Percentiles rank a stretch among this genome's conserved stretches.
phyloP scores from a whole-genome alignment of 2,329 filamentous ascomycete species.

The Claviceps maximensis region DNA sequence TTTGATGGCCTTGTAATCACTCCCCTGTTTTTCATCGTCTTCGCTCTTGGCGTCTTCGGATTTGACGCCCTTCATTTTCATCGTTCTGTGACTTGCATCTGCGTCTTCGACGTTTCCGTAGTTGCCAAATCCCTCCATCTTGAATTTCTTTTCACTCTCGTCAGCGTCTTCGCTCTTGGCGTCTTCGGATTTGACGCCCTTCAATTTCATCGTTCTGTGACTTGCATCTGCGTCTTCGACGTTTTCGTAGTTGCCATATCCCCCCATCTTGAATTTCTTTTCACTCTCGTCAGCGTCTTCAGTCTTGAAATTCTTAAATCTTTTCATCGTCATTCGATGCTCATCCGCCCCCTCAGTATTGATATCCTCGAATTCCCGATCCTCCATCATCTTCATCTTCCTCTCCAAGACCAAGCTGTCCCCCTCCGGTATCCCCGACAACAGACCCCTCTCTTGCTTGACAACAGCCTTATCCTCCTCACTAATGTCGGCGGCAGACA shows the following conservation, averaged over 20 bases:
- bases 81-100: not conserved
- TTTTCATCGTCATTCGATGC: not conserved
- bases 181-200: constrained; percentile 5
- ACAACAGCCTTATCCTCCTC: not conserved
- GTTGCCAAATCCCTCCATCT: not conserved
- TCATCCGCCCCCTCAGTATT: not conserved
- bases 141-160: not conserved
- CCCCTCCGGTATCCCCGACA: not conserved
- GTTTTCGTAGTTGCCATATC: not conserved
- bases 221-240: not conserved
- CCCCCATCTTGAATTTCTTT: not conserved
- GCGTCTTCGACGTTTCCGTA: not conserved
- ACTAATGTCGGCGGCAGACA: not conserved
- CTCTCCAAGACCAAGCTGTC: not conserved
- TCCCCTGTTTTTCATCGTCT: not conserved
- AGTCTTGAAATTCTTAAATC: no score
- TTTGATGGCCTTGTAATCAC: not conserved
- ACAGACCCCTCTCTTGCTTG: not conserved
- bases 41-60: constrained; percentile 7
- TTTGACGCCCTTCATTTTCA: constrained; percentile 4
- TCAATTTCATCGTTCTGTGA: not conserved
- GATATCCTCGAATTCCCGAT: not conserved
- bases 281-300: constrained; percentile 4
- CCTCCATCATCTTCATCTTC: not conserved
- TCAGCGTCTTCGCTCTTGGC: constrained; percentile 8